Evolutionary conservation across 805 yeast species (phyloP).

Genomic region (Cyberlindnera euphorbiiphila): DNA sequence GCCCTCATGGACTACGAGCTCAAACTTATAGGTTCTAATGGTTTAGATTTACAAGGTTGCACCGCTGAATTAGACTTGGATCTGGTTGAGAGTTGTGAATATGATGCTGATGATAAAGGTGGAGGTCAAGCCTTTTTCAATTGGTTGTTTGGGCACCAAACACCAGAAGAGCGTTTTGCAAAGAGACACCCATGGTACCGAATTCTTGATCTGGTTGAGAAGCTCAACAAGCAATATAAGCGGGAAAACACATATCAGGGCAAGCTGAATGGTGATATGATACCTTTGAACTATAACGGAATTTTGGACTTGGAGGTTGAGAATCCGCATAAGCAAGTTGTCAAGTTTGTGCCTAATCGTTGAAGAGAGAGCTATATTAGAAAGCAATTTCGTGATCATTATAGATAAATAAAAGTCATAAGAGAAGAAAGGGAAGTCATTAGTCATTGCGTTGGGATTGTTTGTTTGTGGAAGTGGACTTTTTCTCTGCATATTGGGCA

Average conservation of each 20-base stretch:
- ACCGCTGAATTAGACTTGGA: slow-evolving; percentile 16
- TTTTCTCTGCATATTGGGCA: slow-evolving; percentile 25
- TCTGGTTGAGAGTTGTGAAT: slow-evolving; percentile 9
- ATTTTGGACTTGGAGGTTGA: neutral
- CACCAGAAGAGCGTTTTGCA: slow-evolving; percentile 6
- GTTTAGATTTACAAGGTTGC: slow-evolving; percentile 11
- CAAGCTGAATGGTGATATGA: neutral
- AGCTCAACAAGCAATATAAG: neutral
- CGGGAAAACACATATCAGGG: neutral
- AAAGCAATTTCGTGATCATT: too few relatives aligned
- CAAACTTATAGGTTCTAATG: slow-evolving; percentile 9
- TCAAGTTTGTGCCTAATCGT: slow-evolving; percentile 4
- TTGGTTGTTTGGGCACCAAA: slow-evolving; percentile 10
- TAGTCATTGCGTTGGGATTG: neutral
- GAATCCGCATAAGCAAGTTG: slow-evolving; percentile 1
- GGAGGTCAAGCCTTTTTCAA: slow-evolving; percentile 7
- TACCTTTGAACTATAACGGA: slow-evolving; percentile 1
- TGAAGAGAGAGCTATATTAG: too few relatives aligned
- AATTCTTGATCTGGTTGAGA: slow-evolving; percentile 16
- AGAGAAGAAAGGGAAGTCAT: too few relatives aligned
- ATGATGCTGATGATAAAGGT: slow-evolving; percentile 5
- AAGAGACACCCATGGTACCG: slow-evolving; percentile 22
- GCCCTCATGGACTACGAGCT: slow-evolving; percentile 24
- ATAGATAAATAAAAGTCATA: too few relatives aligned
- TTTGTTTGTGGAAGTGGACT: slow-evolving; percentile 3